These are phyloP conservation scores for Sporisorium reilianum DNA, from an alignment of 1,284 basidiomycete genomes.

Conservation along the genomic window DNA sequence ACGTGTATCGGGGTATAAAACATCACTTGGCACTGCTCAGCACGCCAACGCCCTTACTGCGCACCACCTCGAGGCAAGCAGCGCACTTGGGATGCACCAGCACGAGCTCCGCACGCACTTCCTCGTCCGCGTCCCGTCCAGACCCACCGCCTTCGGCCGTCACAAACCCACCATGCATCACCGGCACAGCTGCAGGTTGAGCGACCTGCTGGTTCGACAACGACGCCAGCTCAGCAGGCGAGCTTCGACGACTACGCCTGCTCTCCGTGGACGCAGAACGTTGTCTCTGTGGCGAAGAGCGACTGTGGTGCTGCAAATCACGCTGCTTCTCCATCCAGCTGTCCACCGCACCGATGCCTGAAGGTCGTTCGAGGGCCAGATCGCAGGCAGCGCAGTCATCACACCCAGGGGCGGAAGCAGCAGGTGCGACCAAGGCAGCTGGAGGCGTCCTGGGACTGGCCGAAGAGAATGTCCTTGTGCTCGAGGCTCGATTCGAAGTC, in stretches of 20 bases:
- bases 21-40: slow-evolving; percentile 22
- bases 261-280: slow-evolving; percentile 15
- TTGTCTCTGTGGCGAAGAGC: neutral
- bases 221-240: slow-evolving; percentile 4
- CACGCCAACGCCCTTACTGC: slow-evolving; percentile 39
- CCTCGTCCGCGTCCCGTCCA: neutral
- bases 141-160: too few relatives aligned
- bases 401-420: slow-evolving; percentile 22
- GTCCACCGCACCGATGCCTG: slow-evolving; percentile 55
- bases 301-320: neutral
- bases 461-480: slow-evolving; percentile 21
- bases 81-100: slow-evolving; percentile 41
- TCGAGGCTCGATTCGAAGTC: slow-evolving; percentile 8
- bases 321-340: slow-evolving; percentile 46
- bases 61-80: slow-evolving; percentile 36
- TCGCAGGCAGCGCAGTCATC: slow-evolving; percentile 59
- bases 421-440: slow-evolving; percentile 1
- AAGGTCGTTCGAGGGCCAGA: slow-evolving; percentile 47
- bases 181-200: slow-evolving; percentile 10
- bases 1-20: neutral
- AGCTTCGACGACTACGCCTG: slow-evolving; percentile 8
- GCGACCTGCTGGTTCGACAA: neutral
- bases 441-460: slow-evolving; percentile 32
- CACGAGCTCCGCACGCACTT: slow-evolving; percentile 38
- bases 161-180: slow-evolving; percentile 37